Evolutionary conservation across 352 stramenopile species (phyloP), one percentile per base, ranked within the genome.

Genomic region (Globisporangium lucens): DNA sequence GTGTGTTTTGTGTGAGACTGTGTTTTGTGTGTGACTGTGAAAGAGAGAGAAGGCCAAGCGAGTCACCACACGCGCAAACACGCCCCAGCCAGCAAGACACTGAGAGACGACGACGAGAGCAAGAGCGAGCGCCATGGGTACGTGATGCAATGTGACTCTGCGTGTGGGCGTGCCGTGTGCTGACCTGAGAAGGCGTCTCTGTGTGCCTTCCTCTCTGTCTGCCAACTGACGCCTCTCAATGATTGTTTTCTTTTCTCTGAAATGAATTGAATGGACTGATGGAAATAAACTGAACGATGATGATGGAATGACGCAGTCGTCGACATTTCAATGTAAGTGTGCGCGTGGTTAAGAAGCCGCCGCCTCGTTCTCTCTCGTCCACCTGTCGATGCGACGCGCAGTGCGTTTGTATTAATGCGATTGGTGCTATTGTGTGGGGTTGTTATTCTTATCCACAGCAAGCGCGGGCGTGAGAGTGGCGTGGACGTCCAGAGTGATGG

Each of bases 391-490:
- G 30, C 30, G 4, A 33, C 30, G 30, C 30, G 24, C 24, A 24
- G 24, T 24, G 24, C 24, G 30, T 33, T 33, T 33, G 30, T 33
- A 33, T 33, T 33, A 33, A 33, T 33, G 30, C 30, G 30, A 33
- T 33, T 33, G 30, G 30, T 33, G 30, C 30, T 33, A 33, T 33
- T 33, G 30, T 33, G 3, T 33, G 30, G 30, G 3, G 24, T 24
- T 24, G 24, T 33, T 33, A 3, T 33, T 33, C 30, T 33, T 33
- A 33, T 33, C 6, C 30, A 60, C 56, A 82, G 75, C 43, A 82
- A 82, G 56, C 75, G 75, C 55, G 73, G 73, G n/a, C 75, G 73
- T 27, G 68, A 73, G 27, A 61, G 52, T 20, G 67, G 36, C 12
- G 9, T 68, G 29, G 67, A 61, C 27, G 55, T 43, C 29, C 2